Percentiles rank a stretch among this genome's conserved stretches.
Evolutionary conservation across 2,329 filamentous ascomycete species (phyloP).

Genomic region (Incumbomyces delicatus): DNA sequence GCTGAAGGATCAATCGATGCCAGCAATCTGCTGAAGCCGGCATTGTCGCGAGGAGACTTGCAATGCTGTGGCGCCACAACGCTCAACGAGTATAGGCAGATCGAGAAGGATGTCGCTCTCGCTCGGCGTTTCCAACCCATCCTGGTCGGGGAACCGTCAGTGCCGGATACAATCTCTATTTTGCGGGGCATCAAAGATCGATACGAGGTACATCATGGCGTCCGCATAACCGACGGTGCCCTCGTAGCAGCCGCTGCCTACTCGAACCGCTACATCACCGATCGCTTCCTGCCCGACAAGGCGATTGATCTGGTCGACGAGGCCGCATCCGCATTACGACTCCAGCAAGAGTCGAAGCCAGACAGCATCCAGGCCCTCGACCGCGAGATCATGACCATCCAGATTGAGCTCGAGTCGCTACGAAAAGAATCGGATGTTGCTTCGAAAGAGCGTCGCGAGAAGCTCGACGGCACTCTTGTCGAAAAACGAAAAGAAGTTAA

Average conservation of each 20-base stretch:
- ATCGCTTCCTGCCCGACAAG: slow-evolving; percentile 91
- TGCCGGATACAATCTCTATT: slow-evolving; percentile 90
- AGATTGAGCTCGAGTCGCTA: slow-evolving; percentile 90
- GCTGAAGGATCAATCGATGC: slow-evolving; percentile 95
- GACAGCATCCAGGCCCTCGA: slow-evolving; percentile 89
- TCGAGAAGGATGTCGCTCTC: slow-evolving; percentile 91
- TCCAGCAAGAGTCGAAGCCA: slow-evolving; percentile 95
- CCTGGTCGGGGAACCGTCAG: slow-evolving; percentile 78
- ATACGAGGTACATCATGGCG: slow-evolving; percentile 95
- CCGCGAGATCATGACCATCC: slow-evolving; percentile 91
- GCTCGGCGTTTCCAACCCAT: slow-evolving; percentile 92
- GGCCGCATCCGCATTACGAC: slow-evolving; percentile 75
- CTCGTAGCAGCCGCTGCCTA: slow-evolving; percentile 85
- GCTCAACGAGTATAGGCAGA: slow-evolving; percentile 78
- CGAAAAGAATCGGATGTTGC: slow-evolving; percentile 88
- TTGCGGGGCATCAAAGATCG: slow-evolving; percentile 93
- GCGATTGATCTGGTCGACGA: slow-evolving; percentile 96
- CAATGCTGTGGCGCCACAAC: slow-evolving; percentile 96
- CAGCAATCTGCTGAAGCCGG: slow-evolving; percentile 87
- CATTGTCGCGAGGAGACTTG: slow-evolving; percentile 80
- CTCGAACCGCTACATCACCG: slow-evolving; percentile 92
- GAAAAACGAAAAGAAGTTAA: slow-evolving; percentile 65
- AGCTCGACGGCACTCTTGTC: slow-evolving; percentile 68
- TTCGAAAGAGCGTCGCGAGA: slow-evolving; percentile 77
- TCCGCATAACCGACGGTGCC: slow-evolving; percentile 84